A percentile compares a stretch with the other conserved stretches of the same genome.
Evolutionary conservation across 2,329 filamentous ascomycete genomes (phyloP).

Genomic region (Penicillium verrucosum): DNA sequence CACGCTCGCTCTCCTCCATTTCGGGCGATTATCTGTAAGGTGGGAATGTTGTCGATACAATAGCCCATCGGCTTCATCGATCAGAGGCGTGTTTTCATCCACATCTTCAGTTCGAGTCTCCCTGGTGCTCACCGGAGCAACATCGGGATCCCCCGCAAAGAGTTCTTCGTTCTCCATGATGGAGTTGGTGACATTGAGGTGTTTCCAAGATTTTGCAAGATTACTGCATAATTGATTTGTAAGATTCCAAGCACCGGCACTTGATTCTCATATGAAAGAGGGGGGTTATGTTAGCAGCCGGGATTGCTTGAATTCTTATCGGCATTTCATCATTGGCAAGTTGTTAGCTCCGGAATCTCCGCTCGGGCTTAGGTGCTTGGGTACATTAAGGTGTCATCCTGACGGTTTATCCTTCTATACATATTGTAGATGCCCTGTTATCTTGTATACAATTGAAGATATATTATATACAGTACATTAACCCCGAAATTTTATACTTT

Average conservation of each 20-base stretch:
- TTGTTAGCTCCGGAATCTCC: constrained; percentile 12
- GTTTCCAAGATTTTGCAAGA: background rate
- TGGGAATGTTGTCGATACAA: background rate
- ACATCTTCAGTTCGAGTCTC: constrained; percentile 4
- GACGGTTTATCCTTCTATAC: background rate
- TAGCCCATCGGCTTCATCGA: background rate
- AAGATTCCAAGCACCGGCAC: background rate
- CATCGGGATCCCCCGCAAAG: constrained; percentile 32
- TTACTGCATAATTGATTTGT: constrained; percentile 5
- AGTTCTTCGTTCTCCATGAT: constrained; percentile 36
- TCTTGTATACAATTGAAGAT: background rate
- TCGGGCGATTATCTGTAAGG: constrained; percentile 27
- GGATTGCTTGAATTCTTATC: constrained; percentile 1
- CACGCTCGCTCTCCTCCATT: constrained; percentile 53
- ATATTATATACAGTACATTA: constrained; percentile 6
- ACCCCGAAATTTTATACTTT: background rate
- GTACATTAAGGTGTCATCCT: background rate
- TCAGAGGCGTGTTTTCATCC: background rate
- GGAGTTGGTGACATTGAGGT: background rate
- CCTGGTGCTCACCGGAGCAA: constrained; percentile 24
- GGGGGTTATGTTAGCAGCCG: background rate
- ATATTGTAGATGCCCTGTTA: background rate
- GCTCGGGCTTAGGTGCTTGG: background rate
- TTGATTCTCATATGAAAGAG: background rate
- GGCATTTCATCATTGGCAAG: background rate